A percentile compares a stretch with the other conserved stretches of the same genome.
Conservation (phyloP, 2,329 filamentous ascomycete species). For the Colletotrichum musae region DNA sequence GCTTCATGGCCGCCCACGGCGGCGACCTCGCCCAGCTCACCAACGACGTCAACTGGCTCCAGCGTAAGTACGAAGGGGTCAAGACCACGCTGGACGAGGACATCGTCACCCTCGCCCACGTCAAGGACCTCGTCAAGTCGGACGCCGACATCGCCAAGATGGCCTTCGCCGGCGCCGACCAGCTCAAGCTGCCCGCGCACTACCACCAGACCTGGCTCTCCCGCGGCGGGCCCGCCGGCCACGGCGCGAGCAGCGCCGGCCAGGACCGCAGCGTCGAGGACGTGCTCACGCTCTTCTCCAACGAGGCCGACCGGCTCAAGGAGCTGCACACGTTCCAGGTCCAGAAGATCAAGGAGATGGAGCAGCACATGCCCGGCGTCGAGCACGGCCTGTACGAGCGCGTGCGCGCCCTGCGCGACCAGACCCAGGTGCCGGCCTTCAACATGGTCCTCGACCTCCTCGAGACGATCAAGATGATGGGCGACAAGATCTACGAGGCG, state of each 20-base stretch:
- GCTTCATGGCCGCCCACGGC: conserved; percentile 72
- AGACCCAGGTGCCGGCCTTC: conserved; percentile 40
- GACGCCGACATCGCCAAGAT: conserved; percentile 80
- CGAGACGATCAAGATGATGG: conserved; percentile 43
- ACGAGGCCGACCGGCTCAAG: conserved; percentile 45
- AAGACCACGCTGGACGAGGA: conserved; percentile 67
- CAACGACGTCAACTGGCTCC: conserved; percentile 63
- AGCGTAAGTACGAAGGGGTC: conserved; percentile 62
- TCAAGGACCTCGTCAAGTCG: conserved; percentile 71
- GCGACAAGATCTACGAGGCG: conserved; percentile 42
- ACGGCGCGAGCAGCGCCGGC: conserved; percentile 51
- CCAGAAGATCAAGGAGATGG: conserved; percentile 56
- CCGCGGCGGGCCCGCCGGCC: conserved; percentile 46
- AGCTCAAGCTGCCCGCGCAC: conserved; percentile 77
- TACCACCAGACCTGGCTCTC: conserved; percentile 65
- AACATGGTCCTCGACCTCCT: conserved; percentile 41
- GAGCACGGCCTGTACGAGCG: conserved; percentile 61
- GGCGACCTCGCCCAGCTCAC: conserved; percentile 63
- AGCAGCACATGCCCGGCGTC: conserved; percentile 63
- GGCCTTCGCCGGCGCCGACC: conserved; percentile 81
- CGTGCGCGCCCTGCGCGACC: conserved; percentile 41
- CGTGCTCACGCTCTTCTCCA: conserved; percentile 41
- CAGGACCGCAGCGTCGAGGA: conserved; percentile 55
- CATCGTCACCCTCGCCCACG: conserved; percentile 73
- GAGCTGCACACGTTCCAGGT: conserved; percentile 58